Conservation (phyloP, 495 filamentous ascomycete species). For the Immersiella caudata region DNA sequence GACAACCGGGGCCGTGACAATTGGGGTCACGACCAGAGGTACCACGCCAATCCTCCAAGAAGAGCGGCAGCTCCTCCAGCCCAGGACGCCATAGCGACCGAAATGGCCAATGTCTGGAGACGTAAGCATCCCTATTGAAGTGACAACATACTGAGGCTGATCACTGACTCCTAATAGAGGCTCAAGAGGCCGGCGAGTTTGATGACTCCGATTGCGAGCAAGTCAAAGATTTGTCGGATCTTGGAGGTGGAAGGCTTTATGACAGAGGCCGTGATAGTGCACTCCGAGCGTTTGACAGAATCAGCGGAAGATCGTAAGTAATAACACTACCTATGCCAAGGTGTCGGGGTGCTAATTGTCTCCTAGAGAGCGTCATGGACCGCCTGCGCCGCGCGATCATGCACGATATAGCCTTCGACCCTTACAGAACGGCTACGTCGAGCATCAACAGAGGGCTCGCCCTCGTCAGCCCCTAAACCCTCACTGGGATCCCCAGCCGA, state of each 20-base stretch:
- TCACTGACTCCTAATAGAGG: neutral
- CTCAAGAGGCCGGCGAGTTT: neutral
- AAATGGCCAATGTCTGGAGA: neutral
- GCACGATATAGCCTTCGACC: neutral
- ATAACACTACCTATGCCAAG: neutral
- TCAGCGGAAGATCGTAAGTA: neutral
- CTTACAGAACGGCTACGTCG: neutral
- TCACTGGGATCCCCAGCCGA: neutral
- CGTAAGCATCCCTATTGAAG: neutral
- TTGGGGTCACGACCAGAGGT: no score
- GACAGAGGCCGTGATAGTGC: neutral
- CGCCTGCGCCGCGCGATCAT: neutral
- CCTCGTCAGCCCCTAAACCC: neutral
- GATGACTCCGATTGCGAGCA: slow-evolving; percentile 3
- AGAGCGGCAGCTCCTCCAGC: no score
- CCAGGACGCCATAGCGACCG: no score
- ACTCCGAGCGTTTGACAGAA: neutral
- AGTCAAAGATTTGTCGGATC: neutral
- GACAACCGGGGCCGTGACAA: neutral
- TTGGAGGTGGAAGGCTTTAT: slow-evolving; percentile 1
- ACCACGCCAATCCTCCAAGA: no score
- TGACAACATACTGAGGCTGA: neutral
- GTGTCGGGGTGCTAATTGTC: neutral
- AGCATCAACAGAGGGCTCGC: neutral
- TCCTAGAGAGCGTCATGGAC: neutral